Evolutionary conservation across 2,329 filamentous ascomycete genomes (phyloP).

Genomic region (Fusarium beomiforme): DNA sequence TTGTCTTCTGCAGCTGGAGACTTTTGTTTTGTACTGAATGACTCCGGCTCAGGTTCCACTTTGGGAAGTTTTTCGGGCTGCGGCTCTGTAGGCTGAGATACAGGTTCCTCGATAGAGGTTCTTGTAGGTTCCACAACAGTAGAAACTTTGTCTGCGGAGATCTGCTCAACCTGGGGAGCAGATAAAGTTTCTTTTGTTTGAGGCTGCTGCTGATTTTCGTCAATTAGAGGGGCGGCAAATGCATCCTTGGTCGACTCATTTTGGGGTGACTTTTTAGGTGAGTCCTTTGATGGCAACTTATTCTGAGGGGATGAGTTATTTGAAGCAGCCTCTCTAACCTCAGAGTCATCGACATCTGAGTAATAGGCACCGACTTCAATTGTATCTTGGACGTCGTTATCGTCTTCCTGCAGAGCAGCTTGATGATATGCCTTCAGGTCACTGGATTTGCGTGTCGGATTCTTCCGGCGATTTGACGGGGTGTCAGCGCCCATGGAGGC

Average conservation of each 20-base stretch:
- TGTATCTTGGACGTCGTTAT: conserved; percentile 65
- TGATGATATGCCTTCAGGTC: conserved; percentile 47
- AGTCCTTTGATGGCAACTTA: conserved; percentile 35
- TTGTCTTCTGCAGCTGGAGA: not conserved
- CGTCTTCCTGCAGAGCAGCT: conserved; percentile 48
- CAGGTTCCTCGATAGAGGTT: conserved; percentile 22
- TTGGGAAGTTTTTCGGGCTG: conserved; percentile 30
- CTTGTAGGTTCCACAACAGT: conserved; percentile 25
- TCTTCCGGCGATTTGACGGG: conserved; percentile 52
- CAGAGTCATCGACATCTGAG: conserved; percentile 48
- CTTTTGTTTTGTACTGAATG: conserved; percentile 14
- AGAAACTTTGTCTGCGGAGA: conserved; percentile 12
- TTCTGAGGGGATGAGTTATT: conserved; percentile 45
- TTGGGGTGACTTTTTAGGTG: conserved; percentile 11
- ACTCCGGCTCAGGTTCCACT: conserved; percentile 30
- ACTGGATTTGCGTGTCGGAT: conserved; percentile 52
- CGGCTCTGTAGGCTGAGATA: conserved; percentile 31
- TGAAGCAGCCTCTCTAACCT: conserved; percentile 40
- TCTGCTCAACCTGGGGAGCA: conserved; percentile 5
- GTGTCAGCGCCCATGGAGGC: conserved; percentile 50
- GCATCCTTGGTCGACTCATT: conserved; percentile 27
- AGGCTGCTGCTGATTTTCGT: not conserved
- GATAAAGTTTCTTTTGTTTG: conserved; percentile 1
- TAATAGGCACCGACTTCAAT: conserved; percentile 63
- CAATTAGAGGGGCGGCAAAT: conserved; percentile 16